Evolutionary conservation across 2,329 filamentous ascomycete species (phyloP).

Genomic region (Apiospora aurea): DNA sequence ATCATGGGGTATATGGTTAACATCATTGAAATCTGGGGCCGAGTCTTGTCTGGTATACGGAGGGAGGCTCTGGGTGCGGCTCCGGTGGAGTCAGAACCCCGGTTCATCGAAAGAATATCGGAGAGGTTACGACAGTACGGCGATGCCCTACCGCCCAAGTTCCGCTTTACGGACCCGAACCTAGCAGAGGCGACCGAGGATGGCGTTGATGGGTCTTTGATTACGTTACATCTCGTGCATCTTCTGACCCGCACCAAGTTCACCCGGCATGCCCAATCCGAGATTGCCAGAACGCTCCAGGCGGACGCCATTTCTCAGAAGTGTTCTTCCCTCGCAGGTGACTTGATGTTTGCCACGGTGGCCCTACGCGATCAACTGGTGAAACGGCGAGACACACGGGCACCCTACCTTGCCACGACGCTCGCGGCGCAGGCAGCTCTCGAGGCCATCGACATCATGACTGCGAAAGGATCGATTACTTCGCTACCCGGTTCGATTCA

Average conservation of each 20-base stretch:
- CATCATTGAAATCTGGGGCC: conserved; percentile 68
- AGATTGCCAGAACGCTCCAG: conserved; percentile 17
- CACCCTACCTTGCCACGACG: conserved; percentile 22
- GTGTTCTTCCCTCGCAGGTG: conserved; percentile 18
- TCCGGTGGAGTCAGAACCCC: conserved; percentile 23
- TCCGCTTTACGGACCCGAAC: conserved; percentile 22
- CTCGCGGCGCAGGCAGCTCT: conserved; percentile 21
- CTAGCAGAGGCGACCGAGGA: conserved; percentile 22
- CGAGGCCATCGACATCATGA: conserved; percentile 25
- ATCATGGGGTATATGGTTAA: conserved; percentile 68
- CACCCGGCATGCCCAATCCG: conserved; percentile 25
- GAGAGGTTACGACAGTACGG: conserved; percentile 27
- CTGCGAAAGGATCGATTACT: conserved; percentile 10
- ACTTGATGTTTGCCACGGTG: conserved; percentile 20
- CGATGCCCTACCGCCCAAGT: conserved; percentile 24
- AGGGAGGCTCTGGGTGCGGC: conserved; percentile 24
- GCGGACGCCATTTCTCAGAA: conserved; percentile 20
- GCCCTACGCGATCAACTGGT: conserved; percentile 18
- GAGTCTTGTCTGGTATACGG: conserved; percentile 33
- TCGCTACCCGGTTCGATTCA: conserved; percentile 23
- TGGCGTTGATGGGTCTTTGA: conserved; percentile 24
- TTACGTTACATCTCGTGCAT: conserved; percentile 24
- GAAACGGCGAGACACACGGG: neutral
- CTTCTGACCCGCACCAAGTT: conserved; percentile 26
- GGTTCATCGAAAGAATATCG: conserved; percentile 24